Evolutionary conservation across 1,284 basidiomycete species (phyloP).

Genomic region (Moesziomyces sp.): DNA sequence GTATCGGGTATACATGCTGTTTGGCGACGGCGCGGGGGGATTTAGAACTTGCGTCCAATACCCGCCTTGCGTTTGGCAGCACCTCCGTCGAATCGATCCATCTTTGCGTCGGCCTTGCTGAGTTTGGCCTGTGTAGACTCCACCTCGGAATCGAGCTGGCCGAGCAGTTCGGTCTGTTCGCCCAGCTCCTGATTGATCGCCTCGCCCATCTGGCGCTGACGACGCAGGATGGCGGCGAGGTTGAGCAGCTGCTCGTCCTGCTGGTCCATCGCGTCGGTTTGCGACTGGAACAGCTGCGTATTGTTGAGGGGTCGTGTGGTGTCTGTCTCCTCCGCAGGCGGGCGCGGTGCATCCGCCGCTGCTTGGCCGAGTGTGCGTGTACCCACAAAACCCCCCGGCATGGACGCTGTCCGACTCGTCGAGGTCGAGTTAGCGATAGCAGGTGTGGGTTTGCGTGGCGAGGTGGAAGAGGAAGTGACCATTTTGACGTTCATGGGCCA

Average conservation of each 20-base stretch:
- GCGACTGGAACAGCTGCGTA: slow-evolving; percentile 80
- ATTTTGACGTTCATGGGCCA: slow-evolving; percentile 72
- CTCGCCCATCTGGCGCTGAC: slow-evolving; percentile 86
- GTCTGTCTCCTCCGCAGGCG: slow-evolving; percentile 80
- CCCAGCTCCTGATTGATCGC: slow-evolving; percentile 86
- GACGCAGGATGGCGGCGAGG: slow-evolving; percentile 82
- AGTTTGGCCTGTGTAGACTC: slow-evolving; percentile 81
- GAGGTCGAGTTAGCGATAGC: too few relatives aligned
- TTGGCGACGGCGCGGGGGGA: too few relatives aligned
- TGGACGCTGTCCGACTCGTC: background rate
- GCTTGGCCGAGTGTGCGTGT: slow-evolving; percentile 18
- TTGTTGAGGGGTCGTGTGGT: slow-evolving; percentile 87
- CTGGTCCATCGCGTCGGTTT: slow-evolving; percentile 80
- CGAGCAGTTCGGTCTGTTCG: slow-evolving; percentile 86
- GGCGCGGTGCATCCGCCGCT: slow-evolving; percentile 16
- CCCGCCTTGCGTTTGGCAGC: slow-evolving; percentile 30
- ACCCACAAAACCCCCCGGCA: slow-evolving; percentile 26
- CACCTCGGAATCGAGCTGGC: slow-evolving; percentile 79
- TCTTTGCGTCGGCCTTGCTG: slow-evolving; percentile 79
- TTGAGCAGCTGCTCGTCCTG: slow-evolving; percentile 85
- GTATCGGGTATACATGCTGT: too few relatives aligned
- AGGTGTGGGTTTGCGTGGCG: slow-evolving; percentile 1
- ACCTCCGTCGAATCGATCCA: slow-evolving; percentile 70
- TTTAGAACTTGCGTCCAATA: slow-evolving; percentile 27
- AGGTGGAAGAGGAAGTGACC: slow-evolving; percentile 11